These are phyloP conservation scores for Glycyrrhiza uralensis DNA, from an alignment of 306 rosid genomes.

Conservation along the genomic window DNA sequence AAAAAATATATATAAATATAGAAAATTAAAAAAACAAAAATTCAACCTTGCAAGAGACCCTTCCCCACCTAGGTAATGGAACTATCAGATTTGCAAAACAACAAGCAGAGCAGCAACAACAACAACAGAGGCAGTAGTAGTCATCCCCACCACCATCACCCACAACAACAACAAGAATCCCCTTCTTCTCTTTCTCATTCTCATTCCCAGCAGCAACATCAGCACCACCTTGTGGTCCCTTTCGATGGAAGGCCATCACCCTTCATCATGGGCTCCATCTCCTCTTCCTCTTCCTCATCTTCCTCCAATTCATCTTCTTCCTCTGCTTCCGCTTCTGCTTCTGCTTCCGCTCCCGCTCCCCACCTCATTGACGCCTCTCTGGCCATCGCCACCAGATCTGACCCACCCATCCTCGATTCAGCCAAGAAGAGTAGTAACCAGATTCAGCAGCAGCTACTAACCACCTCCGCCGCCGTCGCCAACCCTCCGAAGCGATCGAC, in stretches of 20 bases:
- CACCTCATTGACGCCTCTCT: conserved; percentile 71
- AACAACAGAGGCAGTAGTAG: conserved; percentile 22
- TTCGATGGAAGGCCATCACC: conserved; percentile 47
- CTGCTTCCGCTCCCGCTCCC: conserved; percentile 37
- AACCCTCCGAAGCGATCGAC: conserved; percentile 65
- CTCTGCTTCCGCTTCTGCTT: conserved; percentile 36
- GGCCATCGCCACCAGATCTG: conserved; percentile 92
- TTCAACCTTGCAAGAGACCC: background rate
- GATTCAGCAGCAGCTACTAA: conserved; percentile 24
- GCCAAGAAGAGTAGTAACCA: conserved; percentile 18
- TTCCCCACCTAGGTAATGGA: conserved; percentile 59
- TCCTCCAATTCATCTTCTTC: conserved; percentile 23
- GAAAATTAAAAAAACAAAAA: background rate
- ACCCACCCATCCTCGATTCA: conserved; percentile 35
- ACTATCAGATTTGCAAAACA: conserved; percentile 71
- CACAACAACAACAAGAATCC: conserved; percentile 10
- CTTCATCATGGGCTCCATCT: conserved; percentile 67
- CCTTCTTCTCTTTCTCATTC: background rate
- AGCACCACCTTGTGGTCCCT: conserved; percentile 56
- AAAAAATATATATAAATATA: background rate
- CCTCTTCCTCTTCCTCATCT: conserved; percentile 23
- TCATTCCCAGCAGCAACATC: conserved; percentile 28
- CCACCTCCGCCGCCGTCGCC: conserved; percentile 1
- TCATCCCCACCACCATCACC: conserved; percentile 29
- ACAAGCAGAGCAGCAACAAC: conserved; percentile 39